Base-by-base conservation (phyloP, 441 rosid species). In the Oxalis stricta region DNA sequence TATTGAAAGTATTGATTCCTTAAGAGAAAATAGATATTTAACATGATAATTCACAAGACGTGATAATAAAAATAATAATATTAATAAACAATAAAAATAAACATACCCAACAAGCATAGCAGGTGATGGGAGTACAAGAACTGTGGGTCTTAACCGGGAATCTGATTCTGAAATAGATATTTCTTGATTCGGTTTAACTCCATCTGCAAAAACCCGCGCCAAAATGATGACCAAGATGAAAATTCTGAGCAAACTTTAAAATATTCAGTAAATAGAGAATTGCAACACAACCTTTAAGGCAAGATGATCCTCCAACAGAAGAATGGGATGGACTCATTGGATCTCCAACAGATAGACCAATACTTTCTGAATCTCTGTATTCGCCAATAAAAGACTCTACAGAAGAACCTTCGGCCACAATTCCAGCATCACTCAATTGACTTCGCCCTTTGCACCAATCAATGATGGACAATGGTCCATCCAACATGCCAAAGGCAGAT, bases 391-490 rank as follows among this genome's bases (percentile, higher is more conserved):
- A 56, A 50, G 96, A 82, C 69, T 85, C 99, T 8, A 73, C 60
- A 48, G 76, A 73, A 60, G 84, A 82, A 59, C 94, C 97, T 51
- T 82, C 84, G 51, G 66, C 65, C 56, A 61, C 23, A 52, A 60
- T 36, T 53, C 64, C 77, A 51, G 65, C 63, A 59, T 83, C 96
- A 66, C 58, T 58, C 36, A 71, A 65, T 52, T 70, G 91, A 65
- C 72, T 60, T 10, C 77, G 84, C 54, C 97, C 96, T 68, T 72
- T 84, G 82, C 97, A 93, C 97, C 99, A 93, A 61, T 93, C 97
- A 38, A 72, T 77, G 50, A 81, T 79, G 38, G 81, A 70, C 56
- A 93, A 71, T 43, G 99, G 99, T 17, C 99, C 99, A 52, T 88
- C 95, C 66, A 85, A 71, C 66, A 47, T 71, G 50, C 67, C 66